Percentiles rank a stretch among this genome's conserved stretches.
Evolutionary conservation across 78 protist genomes (phyloP).

Genomic region (Dictyostelium intermedium): DNA sequence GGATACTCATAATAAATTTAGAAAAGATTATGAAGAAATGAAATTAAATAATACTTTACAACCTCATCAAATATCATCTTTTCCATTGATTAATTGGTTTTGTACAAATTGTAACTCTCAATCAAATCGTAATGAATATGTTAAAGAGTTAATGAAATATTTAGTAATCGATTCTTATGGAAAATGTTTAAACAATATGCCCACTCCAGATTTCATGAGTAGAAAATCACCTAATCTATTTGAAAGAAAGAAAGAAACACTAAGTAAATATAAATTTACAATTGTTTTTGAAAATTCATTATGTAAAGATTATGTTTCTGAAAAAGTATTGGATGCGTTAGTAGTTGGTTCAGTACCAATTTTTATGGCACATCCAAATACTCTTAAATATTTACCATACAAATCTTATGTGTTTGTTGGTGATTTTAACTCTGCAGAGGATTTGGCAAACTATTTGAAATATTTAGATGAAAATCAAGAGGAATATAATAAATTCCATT

Average conservation of each 20-base stretch:
- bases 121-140: background rate
- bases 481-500: conserved; percentile 8
- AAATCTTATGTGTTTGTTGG: conserved; percentile 33
- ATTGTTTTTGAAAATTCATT: conserved; percentile 15
- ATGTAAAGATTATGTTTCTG: conserved; percentile 24
- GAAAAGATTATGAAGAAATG: background rate
- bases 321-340: conserved; percentile 9
- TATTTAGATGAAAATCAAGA: conserved; percentile 14
- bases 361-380: background rate
- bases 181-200: background rate
- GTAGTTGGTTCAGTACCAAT: background rate
- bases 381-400: background rate
- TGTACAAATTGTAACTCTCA: background rate
- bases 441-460: conserved; percentile 9
- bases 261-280: conserved; percentile 26
- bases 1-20: background rate
- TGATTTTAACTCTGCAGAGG: conserved; percentile 14
- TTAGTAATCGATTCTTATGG: background rate
- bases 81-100: background rate
- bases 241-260: background rate
- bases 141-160: background rate
- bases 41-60: background rate
- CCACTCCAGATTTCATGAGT: background rate
- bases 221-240: background rate
- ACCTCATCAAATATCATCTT: background rate